Base-by-base conservation (phyloP, 164 flowering plant genomes). In the Warburgia ugandensis region DNA sequence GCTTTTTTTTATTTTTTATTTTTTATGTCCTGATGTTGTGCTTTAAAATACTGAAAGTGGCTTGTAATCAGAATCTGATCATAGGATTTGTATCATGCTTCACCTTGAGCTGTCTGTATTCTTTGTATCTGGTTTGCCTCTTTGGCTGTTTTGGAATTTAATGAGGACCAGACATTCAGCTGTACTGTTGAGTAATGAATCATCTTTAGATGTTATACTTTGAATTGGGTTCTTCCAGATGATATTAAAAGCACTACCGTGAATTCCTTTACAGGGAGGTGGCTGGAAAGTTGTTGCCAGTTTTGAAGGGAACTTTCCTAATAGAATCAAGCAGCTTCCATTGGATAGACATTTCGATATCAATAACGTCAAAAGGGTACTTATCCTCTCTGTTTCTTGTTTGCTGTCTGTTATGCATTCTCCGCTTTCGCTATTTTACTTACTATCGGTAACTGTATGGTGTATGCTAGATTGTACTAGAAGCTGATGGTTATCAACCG, bases 401-500 rank as follows among this genome's bases (percentile, higher is more conserved):
- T 43, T 54, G 6, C 14, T 5, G n/a, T 25, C 14, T 21, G n/a
- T 11, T 6, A 4, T 44, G 19, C 11, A 4, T 4, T 31, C 3
- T 6, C 13, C 42, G 1, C 0, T 33, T 44, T 45, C 23, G 10
- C 21, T 21, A 16, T 37, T 25, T 36, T 27, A 3, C n/a, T 29
- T 45, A 22, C 1, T 54, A 40, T 0, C 19, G 25, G 21, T 50
- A 43, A 1, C 16, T 29, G 17, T 43, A 29, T 30, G 3, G 7
- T 30, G 19, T 29, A 33, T 21, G 37, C 42, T 74, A 94, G 99
- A 76, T 94, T 67, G 99, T 94, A 52, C 69, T 94, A 14, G 99
- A 94, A 74, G 99, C 97, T 39, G 99, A 94, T 74, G 99, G 99
- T 61, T 94, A 94, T 75, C 99, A 94, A 56, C 97, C 99, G 27